Conservation (phyloP, 1,284 basidiomycete species). For the Peniophora sp. region DNA sequence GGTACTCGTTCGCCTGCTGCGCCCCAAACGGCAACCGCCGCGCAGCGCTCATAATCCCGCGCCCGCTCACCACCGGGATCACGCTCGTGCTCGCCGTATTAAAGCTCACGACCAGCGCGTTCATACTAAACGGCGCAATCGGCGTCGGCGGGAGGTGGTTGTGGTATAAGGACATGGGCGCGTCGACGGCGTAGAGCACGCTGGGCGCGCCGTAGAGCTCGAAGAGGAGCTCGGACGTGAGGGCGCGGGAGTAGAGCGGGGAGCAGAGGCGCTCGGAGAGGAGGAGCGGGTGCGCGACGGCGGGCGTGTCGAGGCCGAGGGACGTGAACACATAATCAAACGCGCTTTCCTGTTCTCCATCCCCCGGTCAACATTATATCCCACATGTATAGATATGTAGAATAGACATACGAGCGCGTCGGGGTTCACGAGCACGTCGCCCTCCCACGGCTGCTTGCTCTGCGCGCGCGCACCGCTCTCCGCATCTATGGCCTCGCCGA, state of each 20-base stretch:
- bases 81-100: constrained; percentile 83
- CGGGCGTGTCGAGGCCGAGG: constrained; percentile 74
- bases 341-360: constrained; percentile 74
- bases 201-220: constrained; percentile 89
- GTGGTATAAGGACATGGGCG: constrained; percentile 87
- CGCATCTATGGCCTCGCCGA: constrained; percentile 77
- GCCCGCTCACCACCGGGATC: constrained; percentile 77
- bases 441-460: constrained; percentile 80
- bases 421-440: constrained; percentile 82
- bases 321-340: constrained; percentile 89
- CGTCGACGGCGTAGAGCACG: constrained; percentile 86
- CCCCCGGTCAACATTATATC: background rate
- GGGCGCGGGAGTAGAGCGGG: constrained; percentile 86
- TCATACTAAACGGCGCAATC: constrained; percentile 35
- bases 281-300: constrained; percentile 84
- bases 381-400: background rate
- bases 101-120: constrained; percentile 81
- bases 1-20: constrained; percentile 82
- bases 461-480: constrained; percentile 79
- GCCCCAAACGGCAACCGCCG: constrained; percentile 96
- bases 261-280: constrained; percentile 93
- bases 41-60: constrained; percentile 73
- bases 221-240: constrained; percentile 95
- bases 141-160: constrained; percentile 41
- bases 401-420: constrained; percentile 74